Percentiles rank a stretch among this genome's conserved stretches.
These are phyloP conservation scores for Boletus tomentosulus DNA, from an alignment of 768 basidiomycete species.

Conservation along the genomic window DNA sequence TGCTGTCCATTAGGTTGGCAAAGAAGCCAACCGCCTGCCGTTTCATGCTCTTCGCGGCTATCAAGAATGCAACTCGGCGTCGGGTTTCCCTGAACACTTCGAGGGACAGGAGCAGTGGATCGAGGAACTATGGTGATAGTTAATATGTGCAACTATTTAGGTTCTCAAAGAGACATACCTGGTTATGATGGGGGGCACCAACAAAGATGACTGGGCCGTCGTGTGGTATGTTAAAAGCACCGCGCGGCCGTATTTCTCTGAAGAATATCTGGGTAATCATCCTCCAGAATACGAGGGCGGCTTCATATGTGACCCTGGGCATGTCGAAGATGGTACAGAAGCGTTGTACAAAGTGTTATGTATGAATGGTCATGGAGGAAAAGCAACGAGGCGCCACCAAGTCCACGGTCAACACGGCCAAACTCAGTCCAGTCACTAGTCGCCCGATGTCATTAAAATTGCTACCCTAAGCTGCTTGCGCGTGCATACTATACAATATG, in stretches of 20 bases:
- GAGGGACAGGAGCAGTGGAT: constrained; percentile 78
- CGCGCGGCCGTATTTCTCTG: constrained; percentile 89
- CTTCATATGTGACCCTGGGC: constrained; percentile 51
- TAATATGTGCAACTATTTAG: constrained; percentile 8
- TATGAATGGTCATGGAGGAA: constrained; percentile 9
- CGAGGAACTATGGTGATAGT: constrained; percentile 67
- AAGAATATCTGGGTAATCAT: constrained; percentile 91
- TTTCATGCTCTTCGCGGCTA: constrained; percentile 87
- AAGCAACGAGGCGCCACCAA: background rate
- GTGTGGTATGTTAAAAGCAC: constrained; percentile 90
- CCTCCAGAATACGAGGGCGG: constrained; percentile 80
- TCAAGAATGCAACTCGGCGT: constrained; percentile 79
- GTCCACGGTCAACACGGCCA: constrained; percentile 25
- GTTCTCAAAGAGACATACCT: constrained; percentile 43
- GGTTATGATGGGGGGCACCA: constrained; percentile 89
- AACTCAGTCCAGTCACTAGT: constrained; percentile 13
- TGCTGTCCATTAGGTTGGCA: constrained; percentile 80
- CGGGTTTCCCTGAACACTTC: constrained; percentile 84
- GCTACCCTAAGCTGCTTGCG: constrained; percentile 18
- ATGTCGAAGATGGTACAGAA: constrained; percentile 12
- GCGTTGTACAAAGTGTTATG: constrained; percentile 7
- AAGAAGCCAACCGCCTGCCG: constrained; percentile 76
- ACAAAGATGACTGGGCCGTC: constrained; percentile 92
- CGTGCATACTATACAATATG: constrained; percentile 30
- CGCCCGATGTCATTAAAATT: constrained; percentile 8